Percentiles rank a stretch among this genome's conserved stretches.
These are phyloP conservation scores for Monosporascus sp. DNA, from an alignment of 2,329 filamentous ascomycete species.

Conservation along the genomic window DNA sequence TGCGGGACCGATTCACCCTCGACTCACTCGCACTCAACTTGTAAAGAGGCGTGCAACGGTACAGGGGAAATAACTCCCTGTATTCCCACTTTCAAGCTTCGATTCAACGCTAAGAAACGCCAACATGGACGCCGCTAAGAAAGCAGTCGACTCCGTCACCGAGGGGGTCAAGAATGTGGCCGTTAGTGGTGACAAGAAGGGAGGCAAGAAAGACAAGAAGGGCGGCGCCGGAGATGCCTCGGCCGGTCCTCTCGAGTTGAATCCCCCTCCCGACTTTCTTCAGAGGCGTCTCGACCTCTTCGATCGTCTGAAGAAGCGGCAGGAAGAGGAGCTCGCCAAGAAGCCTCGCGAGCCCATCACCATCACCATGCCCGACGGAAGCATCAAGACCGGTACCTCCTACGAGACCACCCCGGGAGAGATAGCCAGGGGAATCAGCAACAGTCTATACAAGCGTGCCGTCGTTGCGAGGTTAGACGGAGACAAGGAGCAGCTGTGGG, in stretches of 20 bases:
- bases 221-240: constrained; percentile 29
- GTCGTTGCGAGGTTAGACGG: constrained; percentile 84
- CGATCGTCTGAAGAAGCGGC: constrained; percentile 78
- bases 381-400: constrained; percentile 66
- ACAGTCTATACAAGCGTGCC: constrained; percentile 77
- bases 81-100: neutral
- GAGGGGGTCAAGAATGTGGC: constrained; percentile 49
- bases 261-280: constrained; percentile 67
- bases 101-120: neutral
- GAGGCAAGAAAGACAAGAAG: constrained; percentile 41
- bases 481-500: constrained; percentile 70
- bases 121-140: constrained; percentile 40
- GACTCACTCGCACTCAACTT: neutral
- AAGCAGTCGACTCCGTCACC: constrained; percentile 39
- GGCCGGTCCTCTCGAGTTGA: constrained; percentile 41
- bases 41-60: neutral
- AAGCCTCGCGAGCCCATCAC: constrained; percentile 71
- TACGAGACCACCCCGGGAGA: constrained; percentile 87
- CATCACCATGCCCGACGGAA: constrained; percentile 69
- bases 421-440: constrained; percentile 75
- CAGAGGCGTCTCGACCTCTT: constrained; percentile 81
- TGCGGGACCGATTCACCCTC: neutral
- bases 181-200: constrained; percentile 27
- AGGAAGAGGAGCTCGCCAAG: constrained; percentile 67
- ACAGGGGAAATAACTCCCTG: neutral